These are phyloP conservation scores for Starmerella apis DNA, from an alignment of 805 yeast genomes.

Conservation along the genomic window DNA sequence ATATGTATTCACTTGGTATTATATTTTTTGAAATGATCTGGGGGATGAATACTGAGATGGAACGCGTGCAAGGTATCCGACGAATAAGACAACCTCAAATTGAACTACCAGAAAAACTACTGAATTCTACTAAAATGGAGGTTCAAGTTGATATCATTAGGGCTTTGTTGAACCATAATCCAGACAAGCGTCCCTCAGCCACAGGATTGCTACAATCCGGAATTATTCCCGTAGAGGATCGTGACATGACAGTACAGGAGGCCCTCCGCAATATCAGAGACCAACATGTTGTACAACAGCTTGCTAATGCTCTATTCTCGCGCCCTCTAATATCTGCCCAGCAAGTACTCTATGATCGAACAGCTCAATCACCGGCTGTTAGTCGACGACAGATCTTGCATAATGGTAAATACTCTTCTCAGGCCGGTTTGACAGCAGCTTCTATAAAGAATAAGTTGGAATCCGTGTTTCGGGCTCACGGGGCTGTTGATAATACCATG, in stretches of 20 bases:
- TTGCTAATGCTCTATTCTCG: constrained; percentile 71
- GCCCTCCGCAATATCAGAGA: constrained; percentile 75
- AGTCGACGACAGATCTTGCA: constrained; percentile 17
- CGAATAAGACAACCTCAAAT: constrained; percentile 49
- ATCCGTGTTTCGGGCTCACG: constrained; percentile 64
- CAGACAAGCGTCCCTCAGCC: constrained; percentile 72
- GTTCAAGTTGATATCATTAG: constrained; percentile 60
- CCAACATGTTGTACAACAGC: constrained; percentile 90
- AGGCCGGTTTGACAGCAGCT: constrained; percentile 36
- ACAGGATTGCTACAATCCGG: constrained; percentile 66
- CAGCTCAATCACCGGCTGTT: constrained; percentile 2
- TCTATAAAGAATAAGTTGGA: constrained; percentile 52
- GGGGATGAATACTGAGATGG: constrained; percentile 84
- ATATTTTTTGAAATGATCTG: constrained; percentile 94
- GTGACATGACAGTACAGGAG: constrained; percentile 79
- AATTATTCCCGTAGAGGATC: constrained; percentile 74
- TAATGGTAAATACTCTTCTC: neutral
- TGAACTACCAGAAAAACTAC: constrained; percentile 63
- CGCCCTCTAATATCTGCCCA: constrained; percentile 78
- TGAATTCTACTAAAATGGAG: constrained; percentile 36
- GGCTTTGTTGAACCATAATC: constrained; percentile 65
- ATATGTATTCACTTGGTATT: constrained; percentile 88
- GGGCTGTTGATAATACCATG: constrained; percentile 67
- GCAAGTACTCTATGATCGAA: constrained; percentile 66
- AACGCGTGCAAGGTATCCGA: constrained; percentile 64